Percentiles rank a stretch among this genome's conserved stretches.
Conservation (phyloP, 768 basidiomycete genomes). For the Auricularia sp. region DNA sequence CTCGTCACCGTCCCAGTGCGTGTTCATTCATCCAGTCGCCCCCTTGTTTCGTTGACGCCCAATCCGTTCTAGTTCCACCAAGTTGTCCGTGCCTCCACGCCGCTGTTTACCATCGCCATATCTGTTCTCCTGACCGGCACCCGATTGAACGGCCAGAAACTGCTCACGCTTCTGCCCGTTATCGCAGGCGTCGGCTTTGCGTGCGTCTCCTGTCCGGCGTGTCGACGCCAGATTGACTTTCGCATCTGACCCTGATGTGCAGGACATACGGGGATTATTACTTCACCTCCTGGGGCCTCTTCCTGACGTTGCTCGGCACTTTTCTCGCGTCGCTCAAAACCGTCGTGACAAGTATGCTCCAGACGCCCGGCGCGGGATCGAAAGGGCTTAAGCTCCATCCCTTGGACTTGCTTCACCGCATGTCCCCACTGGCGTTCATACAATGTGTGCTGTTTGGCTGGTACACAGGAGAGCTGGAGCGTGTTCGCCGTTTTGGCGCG, state of each 20-base stretch:
- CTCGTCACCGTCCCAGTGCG: constrained; percentile 84
- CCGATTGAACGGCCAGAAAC: constrained; percentile 48
- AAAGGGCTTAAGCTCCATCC: constrained; percentile 44
- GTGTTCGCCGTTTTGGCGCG: constrained; percentile 40
- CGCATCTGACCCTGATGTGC: constrained; percentile 3
- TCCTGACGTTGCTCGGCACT: constrained; percentile 84
- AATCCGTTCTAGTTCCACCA: constrained; percentile 71
- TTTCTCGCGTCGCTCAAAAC: constrained; percentile 91
- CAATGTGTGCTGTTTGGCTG: constrained; percentile 76
- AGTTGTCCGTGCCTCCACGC: constrained; percentile 86
- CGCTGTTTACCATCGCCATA: constrained; percentile 82
- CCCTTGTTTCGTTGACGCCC: not conserved
- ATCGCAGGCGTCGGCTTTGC: constrained; percentile 86
- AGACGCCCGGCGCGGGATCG: constrained; percentile 30
- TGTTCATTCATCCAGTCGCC: constrained; percentile 10
- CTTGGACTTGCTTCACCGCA: constrained; percentile 77
- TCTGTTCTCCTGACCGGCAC: constrained; percentile 59
- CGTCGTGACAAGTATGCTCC: constrained; percentile 77
- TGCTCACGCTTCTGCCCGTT: constrained; percentile 73
- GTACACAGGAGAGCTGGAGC: constrained; percentile 67
- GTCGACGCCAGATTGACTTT: not conserved
- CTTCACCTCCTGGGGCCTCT: constrained; percentile 74
- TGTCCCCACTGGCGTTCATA: constrained; percentile 86
- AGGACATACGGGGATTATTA: constrained; percentile 96
- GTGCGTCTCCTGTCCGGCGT: constrained; percentile 33